phyloP scores from a whole-genome alignment of 2,329 filamentous ascomycete species.

The Alternaria gansuensis region DNA sequence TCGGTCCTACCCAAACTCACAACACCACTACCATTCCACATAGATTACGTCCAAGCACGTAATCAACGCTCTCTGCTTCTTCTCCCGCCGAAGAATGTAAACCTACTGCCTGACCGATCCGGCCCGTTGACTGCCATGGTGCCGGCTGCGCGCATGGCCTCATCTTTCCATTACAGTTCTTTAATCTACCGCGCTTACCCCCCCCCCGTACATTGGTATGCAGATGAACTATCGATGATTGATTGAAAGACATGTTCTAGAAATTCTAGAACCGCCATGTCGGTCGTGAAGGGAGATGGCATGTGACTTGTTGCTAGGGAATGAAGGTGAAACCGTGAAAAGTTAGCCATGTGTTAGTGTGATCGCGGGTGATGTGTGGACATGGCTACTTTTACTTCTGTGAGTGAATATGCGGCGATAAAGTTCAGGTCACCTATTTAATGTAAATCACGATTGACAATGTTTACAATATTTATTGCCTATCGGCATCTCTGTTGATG shows the following conservation, averaged over 20 bases:
- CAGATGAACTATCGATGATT: background rate
- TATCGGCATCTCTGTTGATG: background rate
- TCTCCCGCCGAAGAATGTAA: background rate
- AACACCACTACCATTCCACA: background rate
- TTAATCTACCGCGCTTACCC: slow-evolving; percentile 4
- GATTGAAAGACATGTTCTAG: background rate
- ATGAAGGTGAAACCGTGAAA: background rate
- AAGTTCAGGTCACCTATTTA: background rate
- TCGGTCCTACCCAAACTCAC: slow-evolving; percentile 3
- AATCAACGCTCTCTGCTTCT: background rate
- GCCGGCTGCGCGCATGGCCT: background rate
- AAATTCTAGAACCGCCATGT: background rate
- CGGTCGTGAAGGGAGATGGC: background rate
- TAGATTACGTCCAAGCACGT: background rate
- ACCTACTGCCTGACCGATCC: slow-evolving; percentile 1
- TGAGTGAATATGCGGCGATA: background rate
- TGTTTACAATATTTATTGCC: background rate
- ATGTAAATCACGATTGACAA: background rate
- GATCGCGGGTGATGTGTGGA: background rate
- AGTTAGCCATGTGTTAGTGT: background rate
- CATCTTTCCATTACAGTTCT: slow-evolving; percentile 1
- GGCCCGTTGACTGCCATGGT: slow-evolving; percentile 2
- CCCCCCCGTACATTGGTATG: background rate
- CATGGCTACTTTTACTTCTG: background rate
- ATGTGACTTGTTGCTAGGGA: background rate